Conservation (phyloP, 2,329 filamentous ascomycete species). For the Epichloe sylvatica region DNA sequence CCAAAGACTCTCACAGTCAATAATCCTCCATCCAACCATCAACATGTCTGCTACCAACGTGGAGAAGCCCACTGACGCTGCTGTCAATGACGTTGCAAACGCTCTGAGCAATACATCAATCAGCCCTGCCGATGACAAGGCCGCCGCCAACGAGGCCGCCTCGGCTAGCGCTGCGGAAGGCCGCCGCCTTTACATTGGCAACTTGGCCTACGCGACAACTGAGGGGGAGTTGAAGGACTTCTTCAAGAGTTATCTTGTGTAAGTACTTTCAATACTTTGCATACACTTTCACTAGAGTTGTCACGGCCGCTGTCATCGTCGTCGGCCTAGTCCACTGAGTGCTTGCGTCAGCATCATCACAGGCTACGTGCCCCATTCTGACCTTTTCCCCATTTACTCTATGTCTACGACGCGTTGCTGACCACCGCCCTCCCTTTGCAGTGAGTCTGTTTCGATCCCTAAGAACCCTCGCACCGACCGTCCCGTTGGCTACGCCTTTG, state of each 20-base stretch:
- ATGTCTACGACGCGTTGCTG: not conserved
- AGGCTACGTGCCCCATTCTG: not conserved
- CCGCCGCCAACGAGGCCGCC: constrained; percentile 71
- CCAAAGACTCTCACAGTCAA: constrained; percentile 31
- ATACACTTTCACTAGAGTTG: not conserved
- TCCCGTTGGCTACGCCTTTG: constrained; percentile 96
- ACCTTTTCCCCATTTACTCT: not conserved
- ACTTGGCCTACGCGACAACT: constrained; percentile 99
- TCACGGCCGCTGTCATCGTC: not conserved
- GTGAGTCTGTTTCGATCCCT: constrained; percentile 96
- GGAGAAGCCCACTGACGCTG: constrained; percentile 52
- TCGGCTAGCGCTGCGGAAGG: constrained; percentile 96
- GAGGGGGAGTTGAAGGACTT: constrained; percentile 99
- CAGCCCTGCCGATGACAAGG: constrained; percentile 38
- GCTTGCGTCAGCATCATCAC: not conserved
- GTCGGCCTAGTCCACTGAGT: not conserved
- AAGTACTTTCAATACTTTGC: constrained; percentile 35
- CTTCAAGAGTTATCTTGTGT: constrained; percentile 99
- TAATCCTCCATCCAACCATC: constrained; percentile 30
- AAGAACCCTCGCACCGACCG: constrained; percentile 98
- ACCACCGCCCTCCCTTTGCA: constrained; percentile 24
- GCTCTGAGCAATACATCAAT: constrained; percentile 61
- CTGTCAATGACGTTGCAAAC: constrained; percentile 65
- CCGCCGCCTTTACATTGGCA: constrained; percentile 98
- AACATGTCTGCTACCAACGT: constrained; percentile 65